Conservation (phyloP, 306 rosid genomes). For the Carpinus viminea region DNA sequence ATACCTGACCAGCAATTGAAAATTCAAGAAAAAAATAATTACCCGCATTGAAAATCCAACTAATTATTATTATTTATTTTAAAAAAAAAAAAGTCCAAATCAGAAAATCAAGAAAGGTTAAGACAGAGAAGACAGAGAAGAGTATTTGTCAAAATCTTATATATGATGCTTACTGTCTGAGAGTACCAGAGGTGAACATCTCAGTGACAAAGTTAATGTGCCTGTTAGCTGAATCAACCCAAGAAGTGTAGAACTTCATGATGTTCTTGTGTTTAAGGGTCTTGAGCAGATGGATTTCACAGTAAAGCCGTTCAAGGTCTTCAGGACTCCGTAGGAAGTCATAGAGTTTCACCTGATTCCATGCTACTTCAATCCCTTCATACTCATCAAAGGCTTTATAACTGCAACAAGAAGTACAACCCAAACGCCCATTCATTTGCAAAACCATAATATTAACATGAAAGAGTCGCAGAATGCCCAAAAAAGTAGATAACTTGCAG, state of each 20-base stretch:
- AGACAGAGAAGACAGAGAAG: not conserved
- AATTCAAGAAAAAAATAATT: slow-evolving; percentile 14
- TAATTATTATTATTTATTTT: not conserved
- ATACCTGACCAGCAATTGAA: slow-evolving; percentile 54
- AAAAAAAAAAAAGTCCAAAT: not conserved
- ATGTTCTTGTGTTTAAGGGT: slow-evolving; percentile 81
- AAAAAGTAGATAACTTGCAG: slow-evolving; percentile 7
- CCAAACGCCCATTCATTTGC: slow-evolving; percentile 8
- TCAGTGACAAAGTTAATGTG: slow-evolving; percentile 96
- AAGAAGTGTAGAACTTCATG: slow-evolving; percentile 89
- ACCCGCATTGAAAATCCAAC: slow-evolving; percentile 22
- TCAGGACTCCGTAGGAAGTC: slow-evolving; percentile 79
- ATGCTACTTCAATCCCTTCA: slow-evolving; percentile 97
- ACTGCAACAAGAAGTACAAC: slow-evolving; percentile 44
- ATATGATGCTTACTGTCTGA: slow-evolving; percentile 71
- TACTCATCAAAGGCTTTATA: slow-evolving; percentile 93
- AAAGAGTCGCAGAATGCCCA: slow-evolving; percentile 1
- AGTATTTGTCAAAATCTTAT: not conserved
- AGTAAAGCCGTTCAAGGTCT: slow-evolving; percentile 81
- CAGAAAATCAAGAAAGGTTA: slow-evolving; percentile 1
- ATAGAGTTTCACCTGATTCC: slow-evolving; percentile 93
- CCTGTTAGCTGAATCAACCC: slow-evolving; percentile 84
- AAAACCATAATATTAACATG: slow-evolving; percentile 20
- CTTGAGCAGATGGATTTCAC: slow-evolving; percentile 96
- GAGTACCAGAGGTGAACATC: slow-evolving; percentile 98